Percentiles rank a stretch among this genome's conserved stretches.
Evolutionary conservation across 2,329 filamentous ascomycete species (phyloP).

Genomic region (Cytospora piceae): DNA sequence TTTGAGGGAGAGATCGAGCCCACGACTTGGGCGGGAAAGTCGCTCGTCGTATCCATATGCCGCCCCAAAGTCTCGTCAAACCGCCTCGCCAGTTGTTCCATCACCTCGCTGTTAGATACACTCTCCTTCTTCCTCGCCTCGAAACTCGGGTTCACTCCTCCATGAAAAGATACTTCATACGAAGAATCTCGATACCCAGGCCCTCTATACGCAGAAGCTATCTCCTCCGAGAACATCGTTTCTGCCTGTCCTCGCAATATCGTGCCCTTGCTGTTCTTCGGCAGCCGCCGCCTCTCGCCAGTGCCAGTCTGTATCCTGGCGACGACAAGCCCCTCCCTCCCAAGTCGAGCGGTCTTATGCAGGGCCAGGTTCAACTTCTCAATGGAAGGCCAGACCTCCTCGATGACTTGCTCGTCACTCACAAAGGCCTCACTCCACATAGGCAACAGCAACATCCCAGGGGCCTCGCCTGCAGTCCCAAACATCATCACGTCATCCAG

Average conservation of each 20-base stretch:
- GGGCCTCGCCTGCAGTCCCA: slow-evolving; percentile 58
- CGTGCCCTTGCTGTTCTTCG: slow-evolving; percentile 68
- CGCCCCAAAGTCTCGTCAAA: slow-evolving; percentile 40
- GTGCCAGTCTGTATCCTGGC: slow-evolving; percentile 41
- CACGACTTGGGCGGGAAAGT: slow-evolving; percentile 62
- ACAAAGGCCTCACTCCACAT: slow-evolving; percentile 33
- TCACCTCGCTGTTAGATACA: slow-evolving; percentile 42
- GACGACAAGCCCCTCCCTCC: slow-evolving; percentile 54
- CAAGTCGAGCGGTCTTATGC: slow-evolving; percentile 55
- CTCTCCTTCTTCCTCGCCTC: slow-evolving; percentile 14
- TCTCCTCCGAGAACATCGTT: slow-evolving; percentile 49
- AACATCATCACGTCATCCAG: slow-evolving; percentile 64
- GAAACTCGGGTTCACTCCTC: not conserved
- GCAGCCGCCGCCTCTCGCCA: slow-evolving; percentile 40
- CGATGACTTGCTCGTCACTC: slow-evolving; percentile 44
- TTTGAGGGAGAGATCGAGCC: slow-evolving; percentile 63
- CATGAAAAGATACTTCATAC: not conserved
- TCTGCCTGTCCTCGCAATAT: slow-evolving; percentile 57
- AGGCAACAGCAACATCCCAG: slow-evolving; percentile 60
- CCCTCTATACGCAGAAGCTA: slow-evolving; percentile 49
- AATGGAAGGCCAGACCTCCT: slow-evolving; percentile 47
- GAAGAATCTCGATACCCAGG: too few relatives aligned
- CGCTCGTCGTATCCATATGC: slow-evolving; percentile 43
- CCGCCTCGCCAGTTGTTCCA: slow-evolving; percentile 38
- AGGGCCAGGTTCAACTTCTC: slow-evolving; percentile 52